Conservation (phyloP, 1,284 basidiomycete species). For the Cystobasidium pallidum region DNA sequence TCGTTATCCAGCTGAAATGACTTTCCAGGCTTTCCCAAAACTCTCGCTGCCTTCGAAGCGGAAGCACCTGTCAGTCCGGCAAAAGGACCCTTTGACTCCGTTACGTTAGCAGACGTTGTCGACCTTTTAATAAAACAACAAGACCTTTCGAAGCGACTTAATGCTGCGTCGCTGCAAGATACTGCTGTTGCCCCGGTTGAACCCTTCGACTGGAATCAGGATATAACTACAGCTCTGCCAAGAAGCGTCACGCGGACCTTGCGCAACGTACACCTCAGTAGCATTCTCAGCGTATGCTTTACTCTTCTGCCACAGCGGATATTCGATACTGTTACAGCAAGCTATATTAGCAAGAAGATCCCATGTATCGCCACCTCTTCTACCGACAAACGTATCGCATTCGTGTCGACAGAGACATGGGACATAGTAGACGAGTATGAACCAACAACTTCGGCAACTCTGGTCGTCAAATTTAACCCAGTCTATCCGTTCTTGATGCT, state of each 20-base stretch:
- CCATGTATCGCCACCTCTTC: conserved; percentile 50
- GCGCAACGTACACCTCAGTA: conserved; percentile 45
- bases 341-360: conserved; percentile 43
- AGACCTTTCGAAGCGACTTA: conserved; percentile 21
- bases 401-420: conserved; percentile 40
- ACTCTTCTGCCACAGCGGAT: conserved; percentile 40
- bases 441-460: conserved; percentile 45
- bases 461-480: conserved; percentile 47
- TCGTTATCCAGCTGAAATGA: not conserved
- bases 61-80: conserved; percentile 29
- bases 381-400: conserved; percentile 50
- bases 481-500: conserved; percentile 38
- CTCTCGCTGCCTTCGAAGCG: conserved; percentile 43
- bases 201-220: conserved; percentile 23
- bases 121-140: conserved; percentile 41
- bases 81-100: not conserved
- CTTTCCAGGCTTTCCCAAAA: conserved; percentile 29
- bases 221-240: conserved; percentile 9
- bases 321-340: conserved; percentile 46
- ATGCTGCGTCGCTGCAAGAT: conserved; percentile 18
- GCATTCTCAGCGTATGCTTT: conserved; percentile 46
- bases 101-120: conserved; percentile 44
- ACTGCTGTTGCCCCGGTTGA: conserved; percentile 9
- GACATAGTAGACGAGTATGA: conserved; percentile 48
- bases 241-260: conserved; percentile 24